Percentiles rank a stretch among this genome's conserved stretches.
Conservation (phyloP, 352 stramenopile genomes). For the Phytophthora megakarya region DNA sequence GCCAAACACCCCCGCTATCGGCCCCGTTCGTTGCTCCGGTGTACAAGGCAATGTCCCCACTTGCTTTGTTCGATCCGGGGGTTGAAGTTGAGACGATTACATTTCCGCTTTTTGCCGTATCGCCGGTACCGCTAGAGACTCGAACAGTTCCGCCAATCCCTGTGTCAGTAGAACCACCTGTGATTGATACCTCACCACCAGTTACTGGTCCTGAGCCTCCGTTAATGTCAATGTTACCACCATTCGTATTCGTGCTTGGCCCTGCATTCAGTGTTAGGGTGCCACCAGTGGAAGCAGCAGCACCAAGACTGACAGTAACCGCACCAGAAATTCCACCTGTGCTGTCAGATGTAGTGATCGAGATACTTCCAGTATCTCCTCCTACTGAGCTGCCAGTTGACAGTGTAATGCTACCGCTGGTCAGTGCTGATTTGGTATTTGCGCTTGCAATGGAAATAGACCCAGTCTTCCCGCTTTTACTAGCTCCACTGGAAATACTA, state of each 20-base stretch:
- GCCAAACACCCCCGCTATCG: slow-evolving; percentile 31
- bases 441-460: slow-evolving; percentile 32
- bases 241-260: slow-evolving; percentile 20
- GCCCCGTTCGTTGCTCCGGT: slow-evolving; percentile 28
- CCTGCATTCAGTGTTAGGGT: slow-evolving; percentile 34
- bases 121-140: slow-evolving; percentile 33
- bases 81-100: slow-evolving; percentile 25
- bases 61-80: slow-evolving; percentile 15
- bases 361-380: slow-evolving; percentile 39
- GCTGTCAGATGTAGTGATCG: slow-evolving; percentile 31
- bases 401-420: slow-evolving; percentile 37
- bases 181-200: slow-evolving; percentile 36
- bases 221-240: slow-evolving; percentile 27
- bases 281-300: slow-evolving; percentile 29
- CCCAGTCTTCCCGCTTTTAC: slow-evolving; percentile 26
- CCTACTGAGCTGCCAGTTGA: slow-evolving; percentile 37
- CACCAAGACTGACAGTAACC: slow-evolving; percentile 38
- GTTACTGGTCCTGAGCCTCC: slow-evolving; percentile 23
- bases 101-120: slow-evolving; percentile 25
- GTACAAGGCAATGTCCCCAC: slow-evolving; percentile 32
- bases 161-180: slow-evolving; percentile 27
- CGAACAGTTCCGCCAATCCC: slow-evolving; percentile 24
- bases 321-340: slow-evolving; percentile 36
- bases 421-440: slow-evolving; percentile 26
- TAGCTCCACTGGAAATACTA: slow-evolving; percentile 29